Conservation (phyloP, 805 yeast genomes). For the Lachancea cidri region DNA sequence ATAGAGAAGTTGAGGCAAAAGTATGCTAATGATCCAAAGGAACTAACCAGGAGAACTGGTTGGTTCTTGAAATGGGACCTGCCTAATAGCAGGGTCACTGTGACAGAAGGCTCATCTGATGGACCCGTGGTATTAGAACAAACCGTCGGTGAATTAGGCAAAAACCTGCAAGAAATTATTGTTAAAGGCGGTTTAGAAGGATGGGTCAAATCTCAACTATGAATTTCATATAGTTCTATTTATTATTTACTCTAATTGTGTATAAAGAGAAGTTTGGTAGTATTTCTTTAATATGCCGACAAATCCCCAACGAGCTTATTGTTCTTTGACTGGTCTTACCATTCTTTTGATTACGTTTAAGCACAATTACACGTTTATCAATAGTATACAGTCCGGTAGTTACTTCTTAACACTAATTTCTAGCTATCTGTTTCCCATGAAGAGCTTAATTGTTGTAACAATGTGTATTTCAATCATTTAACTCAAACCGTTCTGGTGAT, state of each 20-base stretch:
- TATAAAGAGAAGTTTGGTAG: too few species aligned
- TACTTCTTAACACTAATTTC: too few species aligned
- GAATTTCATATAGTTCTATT: constrained; percentile 4
- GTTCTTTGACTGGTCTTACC: too few species aligned
- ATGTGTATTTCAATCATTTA: too few species aligned
- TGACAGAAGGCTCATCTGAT: constrained; percentile 51
- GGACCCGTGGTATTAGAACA: constrained; percentile 63
- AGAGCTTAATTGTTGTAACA: too few species aligned
- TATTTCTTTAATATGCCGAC: background rate
- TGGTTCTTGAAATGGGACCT: constrained; percentile 94
- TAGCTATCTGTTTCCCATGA: too few species aligned
- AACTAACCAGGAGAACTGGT: constrained; percentile 91
- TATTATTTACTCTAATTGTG: background rate
- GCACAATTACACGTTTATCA: too few species aligned
- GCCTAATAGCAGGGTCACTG: constrained; percentile 72
- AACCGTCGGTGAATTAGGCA: constrained; percentile 93
- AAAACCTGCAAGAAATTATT: constrained; percentile 92
- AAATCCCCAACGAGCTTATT: too few species aligned
- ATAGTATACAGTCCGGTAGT: too few species aligned
- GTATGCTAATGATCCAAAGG: constrained; percentile 50
- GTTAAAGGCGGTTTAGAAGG: constrained; percentile 97
- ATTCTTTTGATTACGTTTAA: too few species aligned
- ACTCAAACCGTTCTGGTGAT: too few species aligned
- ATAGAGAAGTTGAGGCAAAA: constrained; percentile 69
- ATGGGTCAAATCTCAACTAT: constrained; percentile 82